Evolutionary conservation across 306 rosid species (phyloP).

Genomic region (Cicer judaicum): DNA sequence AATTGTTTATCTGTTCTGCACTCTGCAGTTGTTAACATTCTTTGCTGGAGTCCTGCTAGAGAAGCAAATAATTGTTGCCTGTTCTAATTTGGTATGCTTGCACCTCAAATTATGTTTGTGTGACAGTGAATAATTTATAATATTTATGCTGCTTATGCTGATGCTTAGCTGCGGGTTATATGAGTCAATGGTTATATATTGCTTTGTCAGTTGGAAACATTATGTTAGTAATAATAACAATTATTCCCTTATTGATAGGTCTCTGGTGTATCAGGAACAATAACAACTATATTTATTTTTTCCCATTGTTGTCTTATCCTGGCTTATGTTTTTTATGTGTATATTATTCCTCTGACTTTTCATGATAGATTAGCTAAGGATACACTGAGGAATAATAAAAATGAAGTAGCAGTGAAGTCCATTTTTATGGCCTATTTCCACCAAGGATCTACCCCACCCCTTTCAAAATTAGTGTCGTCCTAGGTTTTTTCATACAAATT

Average conservation of each 20-base stretch:
- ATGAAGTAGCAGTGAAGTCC: background rate
- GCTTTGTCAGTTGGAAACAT: conserved; percentile 7
- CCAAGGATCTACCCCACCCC: background rate
- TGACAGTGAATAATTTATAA: conserved; percentile 29
- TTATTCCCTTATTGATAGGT: conserved; percentile 32
- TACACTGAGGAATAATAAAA: background rate
- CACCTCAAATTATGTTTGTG: conserved; percentile 31
- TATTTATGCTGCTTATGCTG: background rate
- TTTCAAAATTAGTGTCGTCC: no score
- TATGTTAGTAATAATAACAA: no score
- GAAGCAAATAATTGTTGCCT: conserved; percentile 82
- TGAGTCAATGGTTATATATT: conserved; percentile 2
- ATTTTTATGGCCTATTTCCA: conserved; percentile 10
- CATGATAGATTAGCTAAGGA: background rate
- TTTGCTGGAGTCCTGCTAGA: conserved; percentile 90
- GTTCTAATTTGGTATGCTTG: conserved; percentile 83
- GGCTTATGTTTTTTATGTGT: background rate
- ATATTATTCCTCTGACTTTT: conserved; percentile 1
- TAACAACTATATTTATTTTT: conserved; percentile 19
- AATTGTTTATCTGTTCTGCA: conserved; percentile 50
- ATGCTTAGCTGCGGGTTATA: conserved; percentile 18
- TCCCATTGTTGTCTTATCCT: conserved; percentile 28
- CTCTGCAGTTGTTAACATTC: conserved; percentile 46
- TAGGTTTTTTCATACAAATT: no score
- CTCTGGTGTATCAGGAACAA: conserved; percentile 3